Conservation (phyloP, 164 flowering plant genomes). For the Tetracentron sinense region DNA sequence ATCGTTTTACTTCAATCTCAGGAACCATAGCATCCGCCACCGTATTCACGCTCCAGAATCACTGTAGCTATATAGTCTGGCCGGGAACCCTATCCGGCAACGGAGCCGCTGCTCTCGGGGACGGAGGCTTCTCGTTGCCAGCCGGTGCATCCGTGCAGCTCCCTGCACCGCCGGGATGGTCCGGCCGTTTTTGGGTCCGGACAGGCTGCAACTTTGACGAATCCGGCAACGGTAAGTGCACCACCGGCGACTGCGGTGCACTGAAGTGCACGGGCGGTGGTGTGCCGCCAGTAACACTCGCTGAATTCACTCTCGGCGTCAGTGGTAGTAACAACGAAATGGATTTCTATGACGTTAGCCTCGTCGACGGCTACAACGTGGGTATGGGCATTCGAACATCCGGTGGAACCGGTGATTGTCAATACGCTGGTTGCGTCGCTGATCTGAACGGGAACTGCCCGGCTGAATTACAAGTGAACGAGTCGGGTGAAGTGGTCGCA, state of each 20-base stretch:
- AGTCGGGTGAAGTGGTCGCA: constrained; percentile 54
- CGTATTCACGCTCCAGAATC: constrained; percentile 57
- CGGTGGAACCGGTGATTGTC: constrained; percentile 75
- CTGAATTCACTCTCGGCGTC: constrained; percentile 65
- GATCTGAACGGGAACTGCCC: constrained; percentile 81
- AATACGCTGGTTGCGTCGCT: constrained; percentile 69
- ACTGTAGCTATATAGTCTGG: constrained; percentile 69
- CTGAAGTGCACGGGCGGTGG: constrained; percentile 65
- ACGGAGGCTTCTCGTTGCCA: constrained; percentile 53
- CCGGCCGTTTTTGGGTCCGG: constrained; percentile 90
- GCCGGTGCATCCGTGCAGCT: constrained; percentile 48
- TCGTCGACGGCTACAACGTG: constrained; percentile 92
- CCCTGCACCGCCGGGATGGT: constrained; percentile 71
- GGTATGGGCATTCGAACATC: constrained; percentile 49
- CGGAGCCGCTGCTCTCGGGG: constrained; percentile 40
- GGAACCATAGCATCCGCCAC: constrained; percentile 42
- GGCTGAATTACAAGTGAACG: constrained; percentile 48
- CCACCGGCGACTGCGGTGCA: constrained; percentile 80
- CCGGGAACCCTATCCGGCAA: constrained; percentile 79
- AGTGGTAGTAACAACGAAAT: constrained; percentile 21
- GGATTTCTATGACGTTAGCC: constrained; percentile 94
- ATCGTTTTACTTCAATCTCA: constrained; percentile 13
- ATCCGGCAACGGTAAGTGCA: constrained; percentile 59
- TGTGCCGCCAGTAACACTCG: constrained; percentile 63
- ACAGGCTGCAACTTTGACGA: constrained; percentile 79